Evolutionary conservation across 2,329 filamentous ascomycete species (phyloP), one percentile per base, ranked within the genome.

Genomic region (Penicillium glabrum): DNA sequence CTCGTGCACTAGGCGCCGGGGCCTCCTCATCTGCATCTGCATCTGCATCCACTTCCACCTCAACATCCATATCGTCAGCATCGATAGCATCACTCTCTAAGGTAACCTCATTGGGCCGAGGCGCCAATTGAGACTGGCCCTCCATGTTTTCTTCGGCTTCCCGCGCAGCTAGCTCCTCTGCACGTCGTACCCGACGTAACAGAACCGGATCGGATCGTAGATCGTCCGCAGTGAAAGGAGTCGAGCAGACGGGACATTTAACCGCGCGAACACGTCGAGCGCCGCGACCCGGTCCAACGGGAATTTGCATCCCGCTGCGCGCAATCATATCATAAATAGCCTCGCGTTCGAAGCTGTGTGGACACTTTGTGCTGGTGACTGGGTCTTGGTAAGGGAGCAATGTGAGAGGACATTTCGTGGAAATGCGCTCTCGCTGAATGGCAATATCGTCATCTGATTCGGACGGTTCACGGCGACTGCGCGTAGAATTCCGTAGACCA

Each of bases 321-420:
- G 54, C 49, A 33, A 82, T 75, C 75, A 82, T 79, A 16, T 69
- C 67, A 16, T 72, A 56, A 56, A 82, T 81, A 1, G 79, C 80
- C 2, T 65, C 58, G 19, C 71, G 75, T 62, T 82, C 80, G 62
- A 82, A 82, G 48, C 72, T 79, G 60, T 82, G 80, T 0, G 75
- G 77, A 58, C 80, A 82, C 65, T 79, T 79, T 1, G 70, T 75
- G 60, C 76, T 80, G 5, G 73, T 80, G 2, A 82, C 74, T 0
- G 80, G 80, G 54, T 80, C 72, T 7, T 64, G 63, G 69, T 79
- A 82, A 3, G 69, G 67, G 21, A 72, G 72, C 2, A 81, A 69
- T 1, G 80, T 82, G 24, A 82, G 64, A 0, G 80, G 80, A 56
- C 80, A 82, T 57, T 74, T 77, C 35, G 78, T 71, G 3, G 77